Conservation (phyloP, 1,284 basidiomycete genomes). For the Puccinia novopanici region DNA sequence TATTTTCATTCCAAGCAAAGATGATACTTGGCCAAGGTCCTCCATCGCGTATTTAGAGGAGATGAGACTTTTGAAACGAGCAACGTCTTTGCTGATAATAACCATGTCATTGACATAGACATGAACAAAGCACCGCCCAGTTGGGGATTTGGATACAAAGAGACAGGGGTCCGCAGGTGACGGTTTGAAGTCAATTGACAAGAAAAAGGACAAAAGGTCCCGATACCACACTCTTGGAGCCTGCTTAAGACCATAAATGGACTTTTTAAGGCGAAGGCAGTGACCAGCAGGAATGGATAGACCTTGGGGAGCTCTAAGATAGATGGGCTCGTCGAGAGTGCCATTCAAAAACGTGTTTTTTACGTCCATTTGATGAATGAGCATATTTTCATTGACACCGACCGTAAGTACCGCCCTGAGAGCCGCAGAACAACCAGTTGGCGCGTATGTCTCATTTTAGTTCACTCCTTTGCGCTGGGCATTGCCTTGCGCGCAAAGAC, state of each 20-base stretch:
- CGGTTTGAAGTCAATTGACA: neutral
- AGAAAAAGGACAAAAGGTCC: neutral
- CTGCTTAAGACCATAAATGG: neutral
- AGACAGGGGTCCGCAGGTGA: neutral
- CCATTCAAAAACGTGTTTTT: slow-evolving; percentile 62
- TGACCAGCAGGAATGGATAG: neutral
- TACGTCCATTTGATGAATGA: slow-evolving; percentile 62
- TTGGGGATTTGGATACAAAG: neutral
- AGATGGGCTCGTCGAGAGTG: slow-evolving; percentile 61
- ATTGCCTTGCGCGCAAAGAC: slow-evolving; percentile 62
- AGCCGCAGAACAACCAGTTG: slow-evolving; percentile 59
- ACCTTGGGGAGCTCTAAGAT: slow-evolving; percentile 59
- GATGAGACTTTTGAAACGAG: slow-evolving; percentile 5
- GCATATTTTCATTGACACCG: slow-evolving; percentile 58
- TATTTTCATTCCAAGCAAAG: slow-evolving; percentile 1
- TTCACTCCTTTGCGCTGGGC: slow-evolving; percentile 61
- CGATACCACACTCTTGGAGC: neutral
- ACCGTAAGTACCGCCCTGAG: slow-evolving; percentile 60
- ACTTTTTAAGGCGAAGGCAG: neutral
- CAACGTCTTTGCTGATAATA: neutral
- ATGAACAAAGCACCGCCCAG: neutral
- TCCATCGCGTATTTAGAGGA: slow-evolving; percentile 6
- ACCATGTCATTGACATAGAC: neutral
- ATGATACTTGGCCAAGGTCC: neutral
- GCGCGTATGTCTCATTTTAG: slow-evolving; percentile 62